Conservation (phyloP, 2,329 filamentous ascomycete species). For the Thielaviopsis musarum region DNA sequence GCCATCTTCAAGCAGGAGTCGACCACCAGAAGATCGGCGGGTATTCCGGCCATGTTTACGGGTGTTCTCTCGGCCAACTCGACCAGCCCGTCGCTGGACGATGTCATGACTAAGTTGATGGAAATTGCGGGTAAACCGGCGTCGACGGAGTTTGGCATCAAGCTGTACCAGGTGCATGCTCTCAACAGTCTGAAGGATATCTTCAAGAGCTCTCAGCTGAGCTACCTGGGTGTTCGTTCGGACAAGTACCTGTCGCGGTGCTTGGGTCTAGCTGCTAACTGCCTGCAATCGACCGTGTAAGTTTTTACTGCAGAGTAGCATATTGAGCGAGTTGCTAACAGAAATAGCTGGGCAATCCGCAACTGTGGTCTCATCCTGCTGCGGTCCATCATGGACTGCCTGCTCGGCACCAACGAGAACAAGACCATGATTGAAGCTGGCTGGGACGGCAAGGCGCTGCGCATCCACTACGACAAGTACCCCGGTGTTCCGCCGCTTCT, state of each 20-base stretch:
- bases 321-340: conserved; percentile 1
- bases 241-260: conserved; percentile 58
- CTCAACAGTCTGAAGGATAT: conserved; percentile 88
- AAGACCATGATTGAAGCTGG: conserved; percentile 43
- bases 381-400: conserved; percentile 62
- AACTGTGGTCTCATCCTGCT: conserved; percentile 88
- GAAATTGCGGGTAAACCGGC: conserved; percentile 36
- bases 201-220: conserved; percentile 66
- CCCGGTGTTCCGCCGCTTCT: conserved; percentile 47
- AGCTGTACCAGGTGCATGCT: conserved; percentile 82
- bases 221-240: conserved; percentile 53
- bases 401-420: conserved; percentile 61
- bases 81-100: conserved; percentile 40
- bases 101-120: conserved; percentile 46
- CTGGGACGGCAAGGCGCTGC: conserved; percentile 46
- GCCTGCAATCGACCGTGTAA: conserved; percentile 62
- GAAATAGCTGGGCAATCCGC: conserved; percentile 66
- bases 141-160: conserved; percentile 42
- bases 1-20: conserved; percentile 62
- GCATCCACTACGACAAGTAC: conserved; percentile 55
- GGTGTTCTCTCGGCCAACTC: conserved; percentile 58
- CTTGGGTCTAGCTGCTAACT: conserved; percentile 63
- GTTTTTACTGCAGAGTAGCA: conserved; percentile 16
- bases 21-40: conserved; percentile 79
- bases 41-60: conserved; percentile 72